Base-by-base conservation (phyloP, 208 protist species). In the Wallacemonas sp. region DNA sequence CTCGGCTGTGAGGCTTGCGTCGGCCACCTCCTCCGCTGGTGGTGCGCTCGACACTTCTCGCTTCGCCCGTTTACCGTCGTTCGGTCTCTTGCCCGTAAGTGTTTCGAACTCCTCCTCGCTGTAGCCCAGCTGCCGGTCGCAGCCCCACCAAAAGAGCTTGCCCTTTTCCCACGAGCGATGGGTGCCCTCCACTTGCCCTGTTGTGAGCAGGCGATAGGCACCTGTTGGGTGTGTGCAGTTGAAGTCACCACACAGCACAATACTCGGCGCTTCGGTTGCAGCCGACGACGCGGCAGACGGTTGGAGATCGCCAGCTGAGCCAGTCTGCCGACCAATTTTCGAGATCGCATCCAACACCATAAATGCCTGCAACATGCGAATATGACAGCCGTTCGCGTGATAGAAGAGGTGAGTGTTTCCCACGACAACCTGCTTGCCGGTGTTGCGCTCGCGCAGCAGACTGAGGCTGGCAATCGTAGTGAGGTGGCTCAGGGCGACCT, bases 371-470 rank as follows among this genome's bases (percentile, higher is more conserved):
- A 97, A 55, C n/a, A 91, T 63, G 46, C 92, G 92, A 60, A 97
- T 85, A 68, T 97, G 92, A 54, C 87, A 93, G 1, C 76, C 92
- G 44, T 92, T 91, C 27, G 92, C 82, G 63, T 95, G 92, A 71
- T 86, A 97, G 68, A 95, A 97, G 34, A 97, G 78, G 68, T 97
- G 92, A 21, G 92, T 97, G 76, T 95, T 97, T 39, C 81, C 90
- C 19, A 94, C 63, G 1, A 97, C 70, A 3, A 97, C 9, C 39
- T 84, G 66, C 50, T 75, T 64, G 1, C 75, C 67, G 13, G 77
- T 89, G 0, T 39, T 44, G 17, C 21, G 15, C 53, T 93, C 85
- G 5, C 46, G 61, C 50, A 94, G 72, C 19, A 80, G 10, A 21
- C 83, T n/a, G 3, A 74, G 29, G 9, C 67, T 66, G 8, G 64